Evolutionary conservation across 768 basidiomycete species (phyloP), one percentile per base, ranked within the genome.

Genomic region (Coprinellus micaceus): DNA sequence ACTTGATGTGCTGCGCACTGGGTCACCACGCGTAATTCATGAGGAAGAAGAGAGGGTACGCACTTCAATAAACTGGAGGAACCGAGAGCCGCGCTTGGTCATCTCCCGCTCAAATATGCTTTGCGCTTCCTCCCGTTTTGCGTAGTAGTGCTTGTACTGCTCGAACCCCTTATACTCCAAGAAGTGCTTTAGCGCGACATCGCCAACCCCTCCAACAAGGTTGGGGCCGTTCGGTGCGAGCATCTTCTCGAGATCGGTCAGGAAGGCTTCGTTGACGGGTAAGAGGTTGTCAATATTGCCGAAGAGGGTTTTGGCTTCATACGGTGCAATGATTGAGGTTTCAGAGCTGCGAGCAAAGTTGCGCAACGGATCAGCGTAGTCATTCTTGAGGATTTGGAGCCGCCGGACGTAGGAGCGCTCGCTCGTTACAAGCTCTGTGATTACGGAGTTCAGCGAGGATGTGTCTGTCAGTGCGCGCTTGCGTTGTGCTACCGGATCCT

Each of bases 121-220:
- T 67, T 96, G 95, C 0, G 93, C 93, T 64, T 96, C 93, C 72
- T 96, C 95, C 50, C 94, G 85, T 67, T 95, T 94, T 63, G 84
- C 82, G 62, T 96, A 95, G 71, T 93, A 98, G 62, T 88, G 86
- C 63, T 83, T 88, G 70, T 97, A 98, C 60, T 89, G 86, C 62
- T 97, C 94, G 65, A 98, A 96, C 2, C 91, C 92, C 52, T 80
- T 77, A 37, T 87, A 70, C 17, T 88, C 85, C 65, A 87, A 91
- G 72, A 98, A 91, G 75, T 98, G 94, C 56, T 81, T 82, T 57
- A 96, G 72, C 21, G 87, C 85, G 47, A 96, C 86, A 66, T 95
- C 93, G 10, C 94, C 95, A 6, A 97, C 77, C 9, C 85, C 83
- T 24, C 81, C 81, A 41, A 86, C 78, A 21, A 73, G 73, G 59